A percentile compares a stretch with the other conserved stretches of the same genome.
Evolutionary conservation across 805 yeast species (phyloP).

Genomic region (Spathaspora arborariae): DNA sequence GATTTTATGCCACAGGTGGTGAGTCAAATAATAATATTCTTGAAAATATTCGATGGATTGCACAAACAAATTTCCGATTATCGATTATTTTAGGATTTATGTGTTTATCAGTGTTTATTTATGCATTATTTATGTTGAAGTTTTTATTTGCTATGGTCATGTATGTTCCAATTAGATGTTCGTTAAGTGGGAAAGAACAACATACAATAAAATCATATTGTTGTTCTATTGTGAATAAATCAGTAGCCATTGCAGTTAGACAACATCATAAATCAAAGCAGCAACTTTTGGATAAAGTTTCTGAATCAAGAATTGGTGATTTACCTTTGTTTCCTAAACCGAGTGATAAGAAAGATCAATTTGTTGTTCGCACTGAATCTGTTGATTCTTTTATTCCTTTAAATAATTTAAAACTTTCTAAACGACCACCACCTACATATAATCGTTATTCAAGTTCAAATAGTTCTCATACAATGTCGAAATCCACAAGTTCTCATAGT

Average conservation of each 20-base stretch:
- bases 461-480: background rate
- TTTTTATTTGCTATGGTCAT: conserved; percentile 52
- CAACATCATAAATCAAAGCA: conserved; percentile 28
- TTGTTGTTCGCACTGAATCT: background rate
- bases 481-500: background rate
- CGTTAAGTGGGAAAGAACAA: conserved; percentile 22
- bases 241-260: conserved; percentile 50
- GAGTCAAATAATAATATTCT: conserved; percentile 41
- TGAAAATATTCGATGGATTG: conserved; percentile 50
- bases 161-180: conserved; percentile 45
- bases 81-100: conserved; percentile 73
- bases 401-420: background rate
- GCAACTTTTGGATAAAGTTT: conserved; percentile 19
- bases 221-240: conserved; percentile 53
- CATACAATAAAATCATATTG: conserved; percentile 58
- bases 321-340: conserved; percentile 16
- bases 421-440: background rate
- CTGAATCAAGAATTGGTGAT: conserved; percentile 17
- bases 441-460: background rate
- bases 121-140: conserved; percentile 63
- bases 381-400: background rate
- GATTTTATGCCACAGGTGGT: conserved; percentile 47
- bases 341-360: background rate
- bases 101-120: conserved; percentile 70
- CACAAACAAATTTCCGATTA: conserved; percentile 57